Percentiles rank a stretch among this genome's conserved stretches.
phyloP scores from a whole-genome alignment of 1,284 basidiomycete genomes.

The Cutaneotrichosporon arboriforme region DNA sequence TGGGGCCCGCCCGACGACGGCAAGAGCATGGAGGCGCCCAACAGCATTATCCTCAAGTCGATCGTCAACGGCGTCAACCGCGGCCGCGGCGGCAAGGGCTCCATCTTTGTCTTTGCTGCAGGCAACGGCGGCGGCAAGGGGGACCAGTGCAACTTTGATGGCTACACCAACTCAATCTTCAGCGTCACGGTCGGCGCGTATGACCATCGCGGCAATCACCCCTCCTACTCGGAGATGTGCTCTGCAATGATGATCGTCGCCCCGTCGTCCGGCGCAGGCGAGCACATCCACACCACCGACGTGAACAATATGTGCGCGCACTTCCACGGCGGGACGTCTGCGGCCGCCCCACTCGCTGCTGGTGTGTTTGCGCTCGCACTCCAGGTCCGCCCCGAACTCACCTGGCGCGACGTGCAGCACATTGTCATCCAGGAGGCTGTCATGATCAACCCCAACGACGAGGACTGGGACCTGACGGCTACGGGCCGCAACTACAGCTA shows the following conservation, averaged over 20 bases:
- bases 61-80: slow-evolving; percentile 91
- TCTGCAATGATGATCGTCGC: slow-evolving; percentile 95
- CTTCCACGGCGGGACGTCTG: slow-evolving; percentile 91
- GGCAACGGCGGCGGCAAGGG: slow-evolving; percentile 88
- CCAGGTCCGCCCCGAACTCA: slow-evolving; percentile 79
- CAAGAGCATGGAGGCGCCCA: slow-evolving; percentile 88
- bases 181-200: slow-evolving; percentile 92
- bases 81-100: slow-evolving; percentile 84
- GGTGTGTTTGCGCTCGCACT: slow-evolving; percentile 85
- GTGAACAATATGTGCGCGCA: slow-evolving; percentile 62
- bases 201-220: slow-evolving; percentile 86
- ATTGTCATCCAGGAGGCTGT: slow-evolving; percentile 74
- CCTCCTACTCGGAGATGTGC: slow-evolving; percentile 95
- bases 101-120: slow-evolving; percentile 93
- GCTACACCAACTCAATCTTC: slow-evolving; percentile 97
- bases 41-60: slow-evolving; percentile 86
- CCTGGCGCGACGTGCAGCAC: slow-evolving; percentile 96
- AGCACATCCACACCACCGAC: slow-evolving; percentile 92
- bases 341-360: slow-evolving; percentile 91
- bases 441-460: slow-evolving; percentile 79
- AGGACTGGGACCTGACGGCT: slow-evolving; percentile 87
- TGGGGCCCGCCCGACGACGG: slow-evolving; percentile 99
- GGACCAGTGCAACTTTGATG: slow-evolving; percentile 99
- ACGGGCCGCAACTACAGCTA: slow-evolving; percentile 81
- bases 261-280: slow-evolving; percentile 91